These are phyloP conservation scores for Mucor ambiguus DNA, from an alignment of 371 early-diverging fungal species.

Conservation along the genomic window DNA sequence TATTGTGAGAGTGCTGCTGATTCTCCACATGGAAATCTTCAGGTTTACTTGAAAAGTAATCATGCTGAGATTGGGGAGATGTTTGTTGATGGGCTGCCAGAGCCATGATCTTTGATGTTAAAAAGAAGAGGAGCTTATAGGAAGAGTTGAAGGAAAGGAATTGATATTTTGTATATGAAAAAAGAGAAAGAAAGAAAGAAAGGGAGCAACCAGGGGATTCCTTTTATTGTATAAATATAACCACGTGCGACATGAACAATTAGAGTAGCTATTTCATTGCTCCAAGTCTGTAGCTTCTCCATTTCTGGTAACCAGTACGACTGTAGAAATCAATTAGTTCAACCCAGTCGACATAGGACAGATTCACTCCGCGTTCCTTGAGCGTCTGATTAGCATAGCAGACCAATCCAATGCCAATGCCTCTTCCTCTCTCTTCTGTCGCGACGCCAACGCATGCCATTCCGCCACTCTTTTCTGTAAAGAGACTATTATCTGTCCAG, in stretches of 20 bases:
- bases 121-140: constrained; percentile 9
- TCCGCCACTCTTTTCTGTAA: constrained; percentile 40
- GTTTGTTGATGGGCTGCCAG: constrained; percentile 23
- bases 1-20: constrained; percentile 10
- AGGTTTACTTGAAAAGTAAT: constrained; percentile 14
- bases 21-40: constrained; percentile 4
- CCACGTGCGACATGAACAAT: constrained; percentile 30
- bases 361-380: constrained; percentile 37
- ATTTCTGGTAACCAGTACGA: constrained; percentile 42
- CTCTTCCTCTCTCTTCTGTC: constrained; percentile 42
- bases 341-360: constrained; percentile 53
- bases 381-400: constrained; percentile 43
- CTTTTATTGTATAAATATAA: constrained; percentile 9
- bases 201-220: constrained; percentile 18
- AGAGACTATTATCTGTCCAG: constrained; percentile 37
- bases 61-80: neutral
- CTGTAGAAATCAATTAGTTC: constrained; percentile 47
- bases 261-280: constrained; percentile 17
- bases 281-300: constrained; percentile 46
- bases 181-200: constrained; percentile 2
- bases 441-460: constrained; percentile 56
- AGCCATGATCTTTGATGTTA: constrained; percentile 14
- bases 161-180: neutral
- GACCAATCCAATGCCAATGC: constrained; percentile 46
- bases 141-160: constrained; percentile 6